Base-by-base conservation (phyloP, 176 grass and related monocot genomes). In the Avena eriantha region DNA sequence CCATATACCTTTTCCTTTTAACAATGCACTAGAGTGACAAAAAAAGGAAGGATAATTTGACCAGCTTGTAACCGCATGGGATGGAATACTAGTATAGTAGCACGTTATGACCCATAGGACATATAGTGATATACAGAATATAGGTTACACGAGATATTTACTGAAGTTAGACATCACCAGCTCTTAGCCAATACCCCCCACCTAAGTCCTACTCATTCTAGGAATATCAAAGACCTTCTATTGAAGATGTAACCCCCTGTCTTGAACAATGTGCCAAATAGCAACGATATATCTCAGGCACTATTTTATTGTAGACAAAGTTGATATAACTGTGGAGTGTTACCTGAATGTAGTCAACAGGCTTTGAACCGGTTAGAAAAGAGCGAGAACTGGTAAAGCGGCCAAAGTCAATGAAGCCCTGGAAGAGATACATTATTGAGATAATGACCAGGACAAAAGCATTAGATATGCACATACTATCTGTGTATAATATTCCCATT, bases 401-500 rank as follows among this genome's bases (percentile, higher is more conserved):
- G n/a, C 93, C 93, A 92, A 98, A 98, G 78, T 95, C 88, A 77
- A 92, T 70, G 76, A 83, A 98, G 31, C 96, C 96, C 96, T 98
- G 79, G 78, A 88, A 76, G 5, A 50, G 57, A 76, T 41, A 18
- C 35, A 67, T 70, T 80, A 78, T 81, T 21, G 16, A 85, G 34
- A 75, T 84, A 66, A 55, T 61, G 76, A 50, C 1, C 15, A 76
- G 47, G 66, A 70, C 7, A 53, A 22, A 70, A 45, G 55, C 24
- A 87, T 73, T 83, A 74, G 10, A 82, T 54, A 85, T 54, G 66
- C 83, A 53, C 53, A 53, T 31, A 19, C 8, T 75, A 23, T 26
- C 14, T 51, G 22, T 10, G 8, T 5, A 75, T 5, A 75, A 26
- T 75, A 75, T 26, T 23, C 19, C 46, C 24, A 16, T 53, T 50